Percentiles rank a stretch among this genome's conserved stretches.
phyloP scores from a whole-genome alignment of 1,284 basidiomycete genomes.

The Stygiomarasmius scandens region DNA sequence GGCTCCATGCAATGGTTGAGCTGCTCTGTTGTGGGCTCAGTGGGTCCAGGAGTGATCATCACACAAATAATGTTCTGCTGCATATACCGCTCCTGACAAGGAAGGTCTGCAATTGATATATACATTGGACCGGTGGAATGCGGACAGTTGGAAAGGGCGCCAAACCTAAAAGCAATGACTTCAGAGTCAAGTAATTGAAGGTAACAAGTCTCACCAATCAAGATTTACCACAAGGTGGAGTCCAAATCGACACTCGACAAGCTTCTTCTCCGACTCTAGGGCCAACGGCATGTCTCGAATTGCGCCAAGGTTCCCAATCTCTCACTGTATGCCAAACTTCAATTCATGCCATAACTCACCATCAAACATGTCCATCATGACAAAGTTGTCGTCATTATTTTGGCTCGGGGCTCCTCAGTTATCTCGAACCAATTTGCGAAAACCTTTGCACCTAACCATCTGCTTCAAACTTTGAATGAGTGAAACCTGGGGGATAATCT shows the following conservation, averaged over 20 bases:
- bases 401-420: background rate
- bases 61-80: constrained; percentile 25
- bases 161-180: constrained; percentile 23
- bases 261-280: constrained; percentile 7
- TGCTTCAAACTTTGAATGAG: constrained; percentile 7
- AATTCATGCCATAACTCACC: constrained; percentile 22
- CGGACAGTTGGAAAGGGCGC: constrained; percentile 21
- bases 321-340: constrained; percentile 10
- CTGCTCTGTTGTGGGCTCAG: constrained; percentile 23
- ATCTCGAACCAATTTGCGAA: constrained; percentile 5
- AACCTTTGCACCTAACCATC: constrained; percentile 5
- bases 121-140: constrained; percentile 31
- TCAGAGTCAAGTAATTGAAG: background rate
- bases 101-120: constrained; percentile 28
- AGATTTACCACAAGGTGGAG: constrained; percentile 28
- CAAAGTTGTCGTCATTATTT: constrained; percentile 22
- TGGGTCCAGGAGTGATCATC: constrained; percentile 20
- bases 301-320: constrained; percentile 18
- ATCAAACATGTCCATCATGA: constrained; percentile 30
- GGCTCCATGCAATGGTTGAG: constrained; percentile 22
- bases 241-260: constrained; percentile 22
- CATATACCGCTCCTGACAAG: constrained; percentile 22
- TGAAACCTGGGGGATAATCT: constrained; percentile 13
- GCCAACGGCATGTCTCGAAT: constrained; percentile 17
- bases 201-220: constrained; percentile 27